phyloP scores from a whole-genome alignment of 83 land plant species.

The Picea mariana region DNA sequence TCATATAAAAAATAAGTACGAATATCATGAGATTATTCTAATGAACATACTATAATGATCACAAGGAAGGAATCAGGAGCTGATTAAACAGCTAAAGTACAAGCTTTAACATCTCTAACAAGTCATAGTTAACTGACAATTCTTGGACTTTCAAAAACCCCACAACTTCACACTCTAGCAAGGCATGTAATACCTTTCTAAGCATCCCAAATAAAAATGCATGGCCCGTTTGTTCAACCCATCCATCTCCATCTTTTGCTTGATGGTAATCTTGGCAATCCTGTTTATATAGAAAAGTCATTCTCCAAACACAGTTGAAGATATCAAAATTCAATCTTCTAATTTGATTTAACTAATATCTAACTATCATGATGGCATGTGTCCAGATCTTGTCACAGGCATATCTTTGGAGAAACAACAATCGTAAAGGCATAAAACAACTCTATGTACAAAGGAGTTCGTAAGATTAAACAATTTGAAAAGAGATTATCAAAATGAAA shows the following conservation, averaged over 20 bases:
- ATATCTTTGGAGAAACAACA: constrained; percentile 1
- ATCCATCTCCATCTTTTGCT: constrained; percentile 99
- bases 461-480: not conserved
- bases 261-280: constrained; percentile 94
- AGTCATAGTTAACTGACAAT: not conserved
- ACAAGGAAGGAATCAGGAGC: not conserved
- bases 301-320: constrained; percentile 2
- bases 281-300: constrained; percentile 36
- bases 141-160: not conserved
- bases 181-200: constrained; percentile 65
- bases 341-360: not conserved
- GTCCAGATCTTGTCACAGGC: not conserved
- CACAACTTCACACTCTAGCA: not conserved
- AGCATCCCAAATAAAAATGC: constrained; percentile 83
- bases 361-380: not conserved
- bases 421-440: not conserved
- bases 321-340: constrained; percentile 8
- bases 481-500: not conserved
- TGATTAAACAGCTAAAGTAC: not conserved
- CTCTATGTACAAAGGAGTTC: not conserved
- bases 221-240: constrained; percentile 92
- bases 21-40: not conserved
- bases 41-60: not conserved
- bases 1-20: not conserved
- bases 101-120: not conserved